phyloP scores from a whole-genome alignment of 192 early-diverging fungal genomes.

The Coemansia sp. region DNA sequence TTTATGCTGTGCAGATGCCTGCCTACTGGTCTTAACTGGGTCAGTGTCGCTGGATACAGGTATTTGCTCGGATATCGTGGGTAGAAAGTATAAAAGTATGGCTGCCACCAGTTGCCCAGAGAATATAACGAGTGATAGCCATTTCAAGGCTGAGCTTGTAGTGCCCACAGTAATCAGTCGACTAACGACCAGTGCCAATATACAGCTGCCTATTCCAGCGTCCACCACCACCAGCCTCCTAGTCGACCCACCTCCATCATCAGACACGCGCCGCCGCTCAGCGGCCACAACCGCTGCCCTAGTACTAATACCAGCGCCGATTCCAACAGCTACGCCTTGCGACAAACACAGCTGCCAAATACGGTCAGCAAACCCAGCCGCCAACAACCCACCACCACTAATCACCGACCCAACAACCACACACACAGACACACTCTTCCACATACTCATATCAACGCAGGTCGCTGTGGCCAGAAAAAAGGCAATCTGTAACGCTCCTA shows the following conservation, averaged over 20 bases:
- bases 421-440: background rate
- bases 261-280: background rate
- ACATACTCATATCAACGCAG: background rate
- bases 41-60: background rate
- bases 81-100: background rate
- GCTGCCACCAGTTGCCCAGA: background rate
- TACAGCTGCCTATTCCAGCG: slow-evolving; percentile 19
- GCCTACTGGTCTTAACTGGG: background rate
- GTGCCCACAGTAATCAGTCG: background rate
- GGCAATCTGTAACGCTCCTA: slow-evolving; percentile 25
- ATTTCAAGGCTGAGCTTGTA: slow-evolving; percentile 6
- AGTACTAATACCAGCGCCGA: slow-evolving; percentile 52
- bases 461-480: background rate
- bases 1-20: background rate
- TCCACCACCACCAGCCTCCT: background rate
- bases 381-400: slow-evolving; percentile 22
- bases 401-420: slow-evolving; percentile 9
- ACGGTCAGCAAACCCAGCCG: slow-evolving; percentile 43
- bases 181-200: slow-evolving; percentile 12
- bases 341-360: slow-evolving; percentile 64
- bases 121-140: slow-evolving; percentile 17
- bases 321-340: slow-evolving; percentile 62
- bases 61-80: background rate
- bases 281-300: background rate
- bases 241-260: background rate